Conservation (phyloP, 2,329 filamentous ascomycete genomes). For the Coleophoma eucalyptorum region DNA sequence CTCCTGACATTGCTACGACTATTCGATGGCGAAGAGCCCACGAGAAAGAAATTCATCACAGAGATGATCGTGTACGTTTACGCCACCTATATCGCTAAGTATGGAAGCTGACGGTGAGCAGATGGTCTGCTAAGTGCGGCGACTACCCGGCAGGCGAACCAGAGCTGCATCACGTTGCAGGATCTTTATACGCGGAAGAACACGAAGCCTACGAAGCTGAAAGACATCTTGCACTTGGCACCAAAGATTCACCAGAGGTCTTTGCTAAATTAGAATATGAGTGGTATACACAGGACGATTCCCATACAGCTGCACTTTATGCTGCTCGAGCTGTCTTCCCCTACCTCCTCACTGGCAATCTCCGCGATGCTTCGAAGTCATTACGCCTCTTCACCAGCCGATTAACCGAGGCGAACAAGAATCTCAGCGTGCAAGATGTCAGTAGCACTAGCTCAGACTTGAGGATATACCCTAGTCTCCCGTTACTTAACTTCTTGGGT, state of each 20-base stretch:
- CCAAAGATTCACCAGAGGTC: slow-evolving; percentile 78
- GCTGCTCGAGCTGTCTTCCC: slow-evolving; percentile 83
- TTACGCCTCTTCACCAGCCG: slow-evolving; percentile 72
- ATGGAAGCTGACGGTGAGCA: slow-evolving; percentile 25
- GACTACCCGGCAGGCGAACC: slow-evolving; percentile 89
- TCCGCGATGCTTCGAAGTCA: slow-evolving; percentile 81
- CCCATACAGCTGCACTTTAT: slow-evolving; percentile 83
- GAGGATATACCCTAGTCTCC: slow-evolving; percentile 83
- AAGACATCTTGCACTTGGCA: slow-evolving; percentile 82
- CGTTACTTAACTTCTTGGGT: slow-evolving; percentile 92
- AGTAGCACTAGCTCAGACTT: slow-evolving; percentile 69
- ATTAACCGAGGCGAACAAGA: slow-evolving; percentile 50
- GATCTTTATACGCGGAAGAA: slow-evolving; percentile 86
- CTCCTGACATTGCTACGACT: slow-evolving; percentile 75
- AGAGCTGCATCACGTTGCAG: slow-evolving; percentile 89
- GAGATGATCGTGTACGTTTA: slow-evolving; percentile 70
- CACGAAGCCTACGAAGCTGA: slow-evolving; percentile 93
- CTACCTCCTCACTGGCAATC: slow-evolving; percentile 85
- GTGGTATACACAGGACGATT: slow-evolving; percentile 89
- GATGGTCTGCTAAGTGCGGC: slow-evolving; percentile 82
- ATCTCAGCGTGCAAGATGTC: slow-evolving; percentile 75
- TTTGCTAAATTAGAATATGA: slow-evolving; percentile 83
- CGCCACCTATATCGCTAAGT: neutral
- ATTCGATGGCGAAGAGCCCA: slow-evolving; percentile 81
- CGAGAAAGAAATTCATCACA: slow-evolving; percentile 84